Evolutionary conservation across 2,329 filamentous ascomycete species (phyloP).

Genomic region (Neonectria coccinea): DNA sequence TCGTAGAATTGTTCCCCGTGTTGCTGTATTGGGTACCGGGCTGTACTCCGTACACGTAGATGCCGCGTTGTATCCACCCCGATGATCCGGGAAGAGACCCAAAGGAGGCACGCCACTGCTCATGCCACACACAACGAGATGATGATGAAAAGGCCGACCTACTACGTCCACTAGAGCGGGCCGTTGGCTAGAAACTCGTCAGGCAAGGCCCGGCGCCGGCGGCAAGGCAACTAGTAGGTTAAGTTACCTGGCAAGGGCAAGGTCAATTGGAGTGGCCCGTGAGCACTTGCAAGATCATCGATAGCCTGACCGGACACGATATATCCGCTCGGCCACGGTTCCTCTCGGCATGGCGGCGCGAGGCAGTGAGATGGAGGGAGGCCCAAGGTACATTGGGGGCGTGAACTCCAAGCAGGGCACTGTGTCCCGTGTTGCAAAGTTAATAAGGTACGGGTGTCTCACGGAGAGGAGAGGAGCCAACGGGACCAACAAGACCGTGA

Average conservation of each 20-base stretch:
- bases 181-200: conserved; percentile 40
- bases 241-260: background rate
- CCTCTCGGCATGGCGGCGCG: background rate
- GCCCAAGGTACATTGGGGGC: background rate
- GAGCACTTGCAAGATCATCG: conserved; percentile 24
- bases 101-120: conserved; percentile 32
- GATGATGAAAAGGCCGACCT: conserved; percentile 23
- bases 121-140: conserved; percentile 37
- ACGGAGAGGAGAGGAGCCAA: conserved; percentile 25
- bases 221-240: conserved; percentile 28
- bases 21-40: conserved; percentile 6
- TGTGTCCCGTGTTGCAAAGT: conserved; percentile 7
- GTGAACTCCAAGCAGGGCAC: conserved; percentile 3
- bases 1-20: conserved; percentile 9
- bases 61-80: conserved; percentile 32
- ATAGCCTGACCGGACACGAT: conserved; percentile 29
- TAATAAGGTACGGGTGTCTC: conserved; percentile 30
- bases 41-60: conserved; percentile 12
- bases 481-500: conserved; percentile 37
- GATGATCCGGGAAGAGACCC: conserved; percentile 33
- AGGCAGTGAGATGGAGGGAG: background rate
- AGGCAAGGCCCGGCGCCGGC: conserved; percentile 33
- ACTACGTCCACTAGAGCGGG: conserved; percentile 32
- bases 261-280: conserved; percentile 34
- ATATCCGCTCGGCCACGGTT: conserved; percentile 6